Evolutionary conservation across 2,329 filamentous ascomycete species (phyloP).

Genomic region (Ceratocystis albifundus): DNA sequence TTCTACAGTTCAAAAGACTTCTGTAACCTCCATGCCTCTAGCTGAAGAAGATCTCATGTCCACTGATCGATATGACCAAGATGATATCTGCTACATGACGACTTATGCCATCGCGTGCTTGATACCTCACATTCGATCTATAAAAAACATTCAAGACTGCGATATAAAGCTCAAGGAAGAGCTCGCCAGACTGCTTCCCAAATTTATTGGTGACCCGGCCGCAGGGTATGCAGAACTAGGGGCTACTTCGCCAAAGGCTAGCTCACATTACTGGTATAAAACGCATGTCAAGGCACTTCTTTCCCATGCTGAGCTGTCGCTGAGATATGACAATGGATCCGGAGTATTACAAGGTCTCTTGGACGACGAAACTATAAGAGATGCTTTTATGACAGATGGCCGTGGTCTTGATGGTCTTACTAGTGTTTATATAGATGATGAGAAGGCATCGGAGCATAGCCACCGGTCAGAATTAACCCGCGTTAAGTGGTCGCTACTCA

Average conservation of each 20-base stretch:
- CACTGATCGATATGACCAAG: conserved; percentile 13
- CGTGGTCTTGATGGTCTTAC: background rate
- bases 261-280: conserved; percentile 15
- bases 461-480: background rate
- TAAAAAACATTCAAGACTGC: background rate
- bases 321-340: background rate
- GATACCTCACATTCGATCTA: conserved; percentile 1
- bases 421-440: background rate
- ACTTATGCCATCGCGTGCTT: conserved; percentile 11
- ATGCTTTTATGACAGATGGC: background rate
- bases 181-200: background rate
- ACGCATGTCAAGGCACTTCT: conserved; percentile 10
- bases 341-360: background rate
- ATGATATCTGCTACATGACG: conserved; percentile 15
- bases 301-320: conserved; percentile 6
- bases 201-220: background rate
- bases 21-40: background rate
- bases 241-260: background rate
- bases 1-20: background rate
- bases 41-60: background rate
- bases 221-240: background rate
- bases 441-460: background rate
- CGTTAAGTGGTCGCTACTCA: no score
- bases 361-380: background rate
- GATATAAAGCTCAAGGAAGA: background rate